Evolutionary conservation across 371 early-diverging fungal species (phyloP), one percentile per base, ranked within the genome.

Genomic region (Syncephalastrum contaminatum): DNA sequence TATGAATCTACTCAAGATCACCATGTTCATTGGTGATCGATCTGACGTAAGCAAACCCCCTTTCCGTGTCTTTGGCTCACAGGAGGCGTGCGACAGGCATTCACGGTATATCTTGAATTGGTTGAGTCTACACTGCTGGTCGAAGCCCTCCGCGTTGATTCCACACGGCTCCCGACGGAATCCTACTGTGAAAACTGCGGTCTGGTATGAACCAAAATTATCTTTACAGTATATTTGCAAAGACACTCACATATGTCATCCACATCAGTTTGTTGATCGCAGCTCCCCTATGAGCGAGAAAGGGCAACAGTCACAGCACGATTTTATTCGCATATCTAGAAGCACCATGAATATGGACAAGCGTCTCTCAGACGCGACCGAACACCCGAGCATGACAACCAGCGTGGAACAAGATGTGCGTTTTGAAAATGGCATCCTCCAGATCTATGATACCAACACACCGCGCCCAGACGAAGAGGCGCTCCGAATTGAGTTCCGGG

Each of bases 341-440:
- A 30, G 36, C 12, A 30, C 36, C 36, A 21, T 46, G 22, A 50
- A 14, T 12, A 36, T 13, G 50, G 22, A 41, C 36, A 30, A 30
- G 36, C 36, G 36, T 12, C 36, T 30, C 12, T 30, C 36, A 30
- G 36, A 30, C 36, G 36, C 36, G 10, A 30, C 36, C 10, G 36
- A 30, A 2, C 36, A 5, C 0, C 1, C 36, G 2, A 30, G 36
- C 12, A 30, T 30, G 36, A 12, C 36, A 12, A 30, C 36, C 36
- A 30, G 36, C 36, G 36, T 30, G 10, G 36, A 30, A 30, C 89
- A 88, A 63, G 93, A 92, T 67, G 92, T 97, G 36, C 88, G 98
- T 47, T 76, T 87, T 54, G 94, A 94, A 69, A 97, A 97, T 85
- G 96, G 97, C 94, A 86, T 54, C 67, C 48, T 25, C 20, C 25